A percentile compares a stretch with the other conserved stretches of the same genome.
Evolutionary conservation across 176 grass and related monocot genomes (phyloP).

Genomic region (Aechmea fasciata): DNA sequence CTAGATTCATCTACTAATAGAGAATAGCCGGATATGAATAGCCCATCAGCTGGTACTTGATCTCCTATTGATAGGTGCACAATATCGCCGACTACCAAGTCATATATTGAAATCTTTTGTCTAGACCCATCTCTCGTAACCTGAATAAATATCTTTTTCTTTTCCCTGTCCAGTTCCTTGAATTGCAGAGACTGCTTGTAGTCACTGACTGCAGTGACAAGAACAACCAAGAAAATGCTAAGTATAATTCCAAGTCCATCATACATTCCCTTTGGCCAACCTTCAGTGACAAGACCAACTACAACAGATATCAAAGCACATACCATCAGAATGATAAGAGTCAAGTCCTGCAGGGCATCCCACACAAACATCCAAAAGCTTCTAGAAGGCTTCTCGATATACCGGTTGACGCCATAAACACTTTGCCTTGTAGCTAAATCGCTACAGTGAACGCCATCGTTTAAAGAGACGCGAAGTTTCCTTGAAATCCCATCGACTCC

Average conservation of each 20-base stretch:
- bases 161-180: conserved; percentile 92
- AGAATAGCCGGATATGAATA: conserved; percentile 75
- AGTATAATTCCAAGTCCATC: conserved; percentile 92
- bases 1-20: conserved; percentile 88
- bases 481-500: conserved; percentile 51
- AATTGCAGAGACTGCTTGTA: conserved; percentile 95
- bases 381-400: conserved; percentile 74
- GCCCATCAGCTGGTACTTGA: conserved; percentile 73
- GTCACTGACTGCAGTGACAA: conserved; percentile 92
- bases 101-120: conserved; percentile 80
- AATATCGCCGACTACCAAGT: conserved; percentile 86
- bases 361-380: conserved; percentile 93
- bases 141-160: conserved; percentile 92
- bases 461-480: conserved; percentile 39
- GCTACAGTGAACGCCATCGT: conserved; percentile 33
- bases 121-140: conserved; percentile 67
- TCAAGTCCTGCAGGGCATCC: conserved; percentile 87
- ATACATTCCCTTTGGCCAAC: conserved; percentile 91
- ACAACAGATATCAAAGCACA: conserved; percentile 79
- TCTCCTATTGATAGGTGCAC: conserved; percentile 95
- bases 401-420: conserved; percentile 64
- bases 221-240: conserved; percentile 82
- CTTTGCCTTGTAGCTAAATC: conserved; percentile 53
- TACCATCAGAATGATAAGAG: conserved; percentile 77
- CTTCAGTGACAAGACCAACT: conserved; percentile 80